Conservation (phyloP, 2,329 filamentous ascomycete species). For the Alternaria rosae region DNA sequence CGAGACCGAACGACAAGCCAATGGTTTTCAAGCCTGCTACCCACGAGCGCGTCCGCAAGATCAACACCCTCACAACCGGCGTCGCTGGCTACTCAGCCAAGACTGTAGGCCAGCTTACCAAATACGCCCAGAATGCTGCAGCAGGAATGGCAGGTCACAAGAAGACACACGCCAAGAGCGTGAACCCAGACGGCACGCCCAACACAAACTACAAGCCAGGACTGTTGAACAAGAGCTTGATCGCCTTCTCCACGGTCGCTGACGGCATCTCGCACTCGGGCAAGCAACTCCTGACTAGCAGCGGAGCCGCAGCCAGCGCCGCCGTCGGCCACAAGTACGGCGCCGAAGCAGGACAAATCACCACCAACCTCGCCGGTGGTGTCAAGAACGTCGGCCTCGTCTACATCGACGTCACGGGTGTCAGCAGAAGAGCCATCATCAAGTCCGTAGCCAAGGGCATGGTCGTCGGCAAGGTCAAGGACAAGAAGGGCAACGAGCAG, state of each 20-base stretch:
- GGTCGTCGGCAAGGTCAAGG: constrained; percentile 83
- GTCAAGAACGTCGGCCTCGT: constrained; percentile 97
- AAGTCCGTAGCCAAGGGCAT: constrained; percentile 96
- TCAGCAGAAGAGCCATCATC: constrained; percentile 85
- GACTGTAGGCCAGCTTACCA: constrained; percentile 83
- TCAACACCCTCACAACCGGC: constrained; percentile 82
- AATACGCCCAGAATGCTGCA: constrained; percentile 88
- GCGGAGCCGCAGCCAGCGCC: constrained; percentile 79
- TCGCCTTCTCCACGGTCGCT: constrained; percentile 93
- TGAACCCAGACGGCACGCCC: constrained; percentile 73
- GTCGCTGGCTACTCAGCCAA: constrained; percentile 83
- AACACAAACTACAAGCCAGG: constrained; percentile 80
- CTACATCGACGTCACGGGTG: constrained; percentile 95
- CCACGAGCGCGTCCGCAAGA: constrained; percentile 83
- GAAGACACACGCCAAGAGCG: constrained; percentile 64
- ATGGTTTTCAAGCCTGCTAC: constrained; percentile 88
- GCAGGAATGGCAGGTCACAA: constrained; percentile 74
- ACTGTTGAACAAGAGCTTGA: constrained; percentile 91
- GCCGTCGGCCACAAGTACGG: constrained; percentile 93
- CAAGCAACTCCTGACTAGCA: constrained; percentile 75
- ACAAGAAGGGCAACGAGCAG: constrained; percentile 72
- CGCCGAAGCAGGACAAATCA: constrained; percentile 79
- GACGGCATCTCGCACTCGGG: constrained; percentile 92
- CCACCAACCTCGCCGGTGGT: constrained; percentile 78
- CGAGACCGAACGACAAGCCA: constrained; percentile 78